Evolutionary conservation across 225 moss, liverwort and hornwort species (phyloP).

Genomic region (Pleurozium schreberi): DNA sequence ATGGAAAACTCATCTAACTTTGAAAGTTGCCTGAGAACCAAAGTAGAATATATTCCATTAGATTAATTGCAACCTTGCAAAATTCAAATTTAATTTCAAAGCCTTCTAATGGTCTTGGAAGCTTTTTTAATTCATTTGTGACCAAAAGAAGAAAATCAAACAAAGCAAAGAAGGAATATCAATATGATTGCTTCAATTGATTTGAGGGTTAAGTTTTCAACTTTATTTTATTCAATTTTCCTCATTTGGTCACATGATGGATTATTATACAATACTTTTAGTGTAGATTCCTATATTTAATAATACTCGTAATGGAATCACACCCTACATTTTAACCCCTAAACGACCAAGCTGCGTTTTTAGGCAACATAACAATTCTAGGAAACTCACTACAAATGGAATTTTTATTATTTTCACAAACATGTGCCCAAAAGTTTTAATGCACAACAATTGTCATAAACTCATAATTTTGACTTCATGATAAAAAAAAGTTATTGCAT

Average conservation of each 20-base stretch:
- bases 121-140: not conserved
- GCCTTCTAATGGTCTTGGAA: too few relatives aligned
- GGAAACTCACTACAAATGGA: too few relatives aligned
- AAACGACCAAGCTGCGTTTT: too few relatives aligned
- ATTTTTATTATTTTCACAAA: too few relatives aligned
- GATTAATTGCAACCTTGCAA: not conserved
- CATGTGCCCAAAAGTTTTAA: too few relatives aligned
- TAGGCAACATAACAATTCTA: too few relatives aligned
- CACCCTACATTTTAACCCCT: rapidly evolving
- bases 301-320: not conserved
- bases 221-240: not conserved
- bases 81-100: not conserved
- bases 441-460: too few relatives aligned
- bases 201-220: not conserved
- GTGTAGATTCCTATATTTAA: not conserved
- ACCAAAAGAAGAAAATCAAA: not conserved
- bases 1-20: not conserved
- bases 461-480: too few relatives aligned
- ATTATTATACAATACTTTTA: not conserved
- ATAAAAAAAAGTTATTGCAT: too few relatives aligned
- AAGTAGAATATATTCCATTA: not conserved
- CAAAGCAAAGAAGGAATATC: not conserved
- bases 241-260: rapidly evolving
- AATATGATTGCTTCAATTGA: not conserved
- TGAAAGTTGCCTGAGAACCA: not conserved